phyloP scores from a whole-genome alignment of 306 rosid genomes.

The Begonia peltatifolia region DNA sequence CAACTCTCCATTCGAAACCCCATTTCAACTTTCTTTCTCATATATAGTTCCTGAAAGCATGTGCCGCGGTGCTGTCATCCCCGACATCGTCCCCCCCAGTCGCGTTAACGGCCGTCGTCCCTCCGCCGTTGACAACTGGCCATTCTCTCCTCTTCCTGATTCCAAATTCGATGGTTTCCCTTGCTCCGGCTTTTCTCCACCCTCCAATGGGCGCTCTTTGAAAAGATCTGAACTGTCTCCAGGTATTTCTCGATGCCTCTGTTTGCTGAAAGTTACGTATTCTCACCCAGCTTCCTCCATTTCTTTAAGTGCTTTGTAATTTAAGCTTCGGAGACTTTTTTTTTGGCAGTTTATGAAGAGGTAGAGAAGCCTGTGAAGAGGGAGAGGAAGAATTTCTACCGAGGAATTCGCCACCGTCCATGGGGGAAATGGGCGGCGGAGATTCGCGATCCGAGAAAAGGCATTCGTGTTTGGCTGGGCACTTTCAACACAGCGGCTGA shows the following conservation, averaged over 20 bases:
- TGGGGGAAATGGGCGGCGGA: conserved; percentile 99
- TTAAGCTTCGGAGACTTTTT: not conserved
- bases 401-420: conserved; percentile 91
- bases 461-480: conserved; percentile 91
- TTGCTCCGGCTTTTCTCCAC: not conserved
- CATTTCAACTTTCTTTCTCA: not conserved
- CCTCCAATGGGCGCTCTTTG: conserved; percentile 4
- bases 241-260: conserved; percentile 11
- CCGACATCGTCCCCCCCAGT: conserved; percentile 47
- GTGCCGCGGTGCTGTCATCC: conserved; percentile 85
- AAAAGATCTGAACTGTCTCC: conserved; percentile 24
- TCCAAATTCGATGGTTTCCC: conserved; percentile 7
- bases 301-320: not conserved
- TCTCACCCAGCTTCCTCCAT: not conserved
- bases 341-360: conserved; percentile 22
- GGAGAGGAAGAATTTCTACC: conserved; percentile 74
- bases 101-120: conserved; percentile 27
- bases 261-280: not conserved
- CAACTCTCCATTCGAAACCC: not conserved
- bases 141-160: conserved; percentile 24
- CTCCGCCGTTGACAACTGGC: conserved; percentile 45
- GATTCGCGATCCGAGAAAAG: conserved; percentile 91
- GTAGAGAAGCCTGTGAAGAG: conserved; percentile 48
- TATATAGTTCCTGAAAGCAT: conserved; percentile 7
- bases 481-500: conserved; percentile 88